These are phyloP conservation scores for Trypanosoma theileri DNA, from an alignment of 208 protist genomes.

Conservation along the genomic window DNA sequence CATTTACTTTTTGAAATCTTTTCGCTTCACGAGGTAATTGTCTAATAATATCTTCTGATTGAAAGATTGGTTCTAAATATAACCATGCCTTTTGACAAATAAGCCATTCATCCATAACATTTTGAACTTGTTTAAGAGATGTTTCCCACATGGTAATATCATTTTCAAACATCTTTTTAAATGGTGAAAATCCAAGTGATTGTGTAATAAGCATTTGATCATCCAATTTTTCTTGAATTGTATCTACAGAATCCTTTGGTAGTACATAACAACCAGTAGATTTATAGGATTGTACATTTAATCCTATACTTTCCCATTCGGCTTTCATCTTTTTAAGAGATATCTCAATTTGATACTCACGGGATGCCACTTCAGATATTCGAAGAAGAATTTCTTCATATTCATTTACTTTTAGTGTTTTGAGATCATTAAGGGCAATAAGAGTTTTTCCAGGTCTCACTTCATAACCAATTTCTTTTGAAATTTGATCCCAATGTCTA, in stretches of 20 bases:
- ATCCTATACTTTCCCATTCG: conserved; percentile 87
- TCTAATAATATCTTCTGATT: conserved; percentile 94
- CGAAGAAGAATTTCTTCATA: conserved; percentile 87
- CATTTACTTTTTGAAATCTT: conserved; percentile 93
- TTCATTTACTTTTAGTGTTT: conserved; percentile 63
- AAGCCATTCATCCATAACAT: conserved; percentile 95
- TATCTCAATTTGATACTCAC: conserved; percentile 96
- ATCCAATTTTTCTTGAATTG: conserved; percentile 94
- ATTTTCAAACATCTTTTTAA: conserved; percentile 96
- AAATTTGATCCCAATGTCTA: conserved; percentile 95
- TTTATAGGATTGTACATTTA: conserved; percentile 90
- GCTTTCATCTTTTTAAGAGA: conserved; percentile 93
- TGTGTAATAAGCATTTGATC: conserved; percentile 97
- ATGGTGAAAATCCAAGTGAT: conserved; percentile 94
- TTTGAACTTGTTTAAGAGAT: conserved; percentile 85
- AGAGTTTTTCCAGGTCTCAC: conserved; percentile 90
- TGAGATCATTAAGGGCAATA: conserved; percentile 82
- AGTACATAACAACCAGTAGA: conserved; percentile 93
- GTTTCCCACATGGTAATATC: conserved; percentile 92
- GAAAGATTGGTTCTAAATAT: conserved; percentile 97
- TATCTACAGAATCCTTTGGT: conserved; percentile 87
- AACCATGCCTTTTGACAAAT: conserved; percentile 95
- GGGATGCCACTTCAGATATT: conserved; percentile 93
- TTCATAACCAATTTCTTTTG: conserved; percentile 90
- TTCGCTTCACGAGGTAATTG: conserved; percentile 94